phyloP scores from a whole-genome alignment of 2,329 filamentous ascomycete species.

The Rutstroemia sp. region DNA sequence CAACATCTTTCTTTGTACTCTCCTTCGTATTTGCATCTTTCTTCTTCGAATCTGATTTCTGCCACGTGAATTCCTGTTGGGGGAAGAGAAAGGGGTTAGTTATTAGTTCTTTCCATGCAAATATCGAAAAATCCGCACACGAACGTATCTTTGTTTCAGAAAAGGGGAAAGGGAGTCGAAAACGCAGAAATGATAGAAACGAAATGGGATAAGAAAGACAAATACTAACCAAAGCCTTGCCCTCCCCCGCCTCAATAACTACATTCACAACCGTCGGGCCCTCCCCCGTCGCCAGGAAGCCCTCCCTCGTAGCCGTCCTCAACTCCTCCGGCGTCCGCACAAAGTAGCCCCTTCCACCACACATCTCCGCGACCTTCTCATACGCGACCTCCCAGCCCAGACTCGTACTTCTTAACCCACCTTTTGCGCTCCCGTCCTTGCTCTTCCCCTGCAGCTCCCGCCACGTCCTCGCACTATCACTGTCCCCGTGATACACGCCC shows the following conservation, averaged over 20 bases:
- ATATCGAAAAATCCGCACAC: no score
- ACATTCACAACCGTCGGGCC: conserved; percentile 47
- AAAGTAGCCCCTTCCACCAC: conserved; percentile 45
- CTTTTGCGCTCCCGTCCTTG: no score
- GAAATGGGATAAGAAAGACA: not conserved
- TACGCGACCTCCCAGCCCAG: conserved; percentile 48
- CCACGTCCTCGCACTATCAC: conserved; percentile 34
- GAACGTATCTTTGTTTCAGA: no score
- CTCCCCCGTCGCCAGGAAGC: conserved; percentile 34
- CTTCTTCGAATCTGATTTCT: conserved; percentile 23
- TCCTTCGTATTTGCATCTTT: not conserved
- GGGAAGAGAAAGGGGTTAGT: conserved; percentile 1
- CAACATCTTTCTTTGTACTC: not conserved
- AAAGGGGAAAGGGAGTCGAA: no score
- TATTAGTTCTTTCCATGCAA: no score
- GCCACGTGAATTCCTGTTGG: conserved; percentile 27
- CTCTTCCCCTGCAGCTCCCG: conserved; percentile 34
- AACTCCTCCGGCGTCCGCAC: conserved; percentile 45
- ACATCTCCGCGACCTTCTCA: conserved; percentile 46
- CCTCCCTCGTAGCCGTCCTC: conserved; percentile 40
- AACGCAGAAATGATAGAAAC: no score
- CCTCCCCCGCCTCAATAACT: conserved; percentile 43
- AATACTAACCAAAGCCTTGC: conserved; percentile 32
- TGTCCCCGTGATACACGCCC: conserved; percentile 41
- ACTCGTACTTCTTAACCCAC: conserved; percentile 39